Base-by-base conservation (phyloP, 2,329 filamentous ascomycete genomes). In the Tolypocladium amazonense region DNA sequence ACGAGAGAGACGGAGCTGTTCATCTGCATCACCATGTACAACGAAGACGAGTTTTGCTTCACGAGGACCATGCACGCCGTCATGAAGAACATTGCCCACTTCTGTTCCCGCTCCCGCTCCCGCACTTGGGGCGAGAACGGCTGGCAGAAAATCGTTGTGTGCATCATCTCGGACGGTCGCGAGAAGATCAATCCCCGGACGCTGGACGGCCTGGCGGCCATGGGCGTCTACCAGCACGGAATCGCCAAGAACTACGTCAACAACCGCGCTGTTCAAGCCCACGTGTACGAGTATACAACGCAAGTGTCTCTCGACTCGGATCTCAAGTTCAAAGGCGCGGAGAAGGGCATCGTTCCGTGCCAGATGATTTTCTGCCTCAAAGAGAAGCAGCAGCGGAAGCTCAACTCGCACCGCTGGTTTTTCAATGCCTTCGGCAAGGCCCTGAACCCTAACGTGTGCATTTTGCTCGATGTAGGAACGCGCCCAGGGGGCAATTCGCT, bases 171-270 rank as follows among this genome's bases (percentile, higher is more conserved):
- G 1, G 94, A 99, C 71, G 94, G 94, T 27, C 88, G 95, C 68
- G 87, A 89, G 65, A 92, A 79, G 75, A 93, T 99, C 38, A 91
- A 99, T 71, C 91, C 92, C 15, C 84, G 94, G 60, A 97, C 94
- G 0, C 82, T 99, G 1, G 95, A 99, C 71, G 94, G 92, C 7
- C 78, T 99, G 62, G 94, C 95, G 14, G 94, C 94, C 38, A 94
- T 99, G 86, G 94, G 94, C 62, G 92, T 97, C 58, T 99, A 99
- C 74, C 94, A 99, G 74, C 90, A 96, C 70, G 94, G 95, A 37
- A 97, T 99, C 69, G 94, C 94, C 61, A 99, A 99, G 82, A 99
- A 99, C 73, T 87, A 89, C 71, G 94, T 99, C 80, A 99, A 99
- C 76, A 88, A 94, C 69, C 90, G 90, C 67, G 91, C 95, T 62